Conservation (phyloP, 352 stramenopile species). For the Globisporangium spiculum region DNA sequence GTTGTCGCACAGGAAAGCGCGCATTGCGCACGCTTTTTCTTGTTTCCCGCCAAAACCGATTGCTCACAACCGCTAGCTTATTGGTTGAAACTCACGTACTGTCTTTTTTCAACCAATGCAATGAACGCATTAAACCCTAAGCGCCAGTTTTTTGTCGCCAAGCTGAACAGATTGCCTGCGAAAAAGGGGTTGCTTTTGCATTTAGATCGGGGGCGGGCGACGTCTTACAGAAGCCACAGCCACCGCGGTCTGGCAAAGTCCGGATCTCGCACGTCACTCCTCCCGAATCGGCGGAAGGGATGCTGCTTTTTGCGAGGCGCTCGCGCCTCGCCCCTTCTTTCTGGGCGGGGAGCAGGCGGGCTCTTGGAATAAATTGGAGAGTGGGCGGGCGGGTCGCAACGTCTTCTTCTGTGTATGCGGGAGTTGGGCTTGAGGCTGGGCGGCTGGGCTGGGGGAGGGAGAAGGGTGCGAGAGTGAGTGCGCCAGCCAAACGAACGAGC, state of each 20-base stretch:
- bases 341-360: neutral
- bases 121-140: neutral
- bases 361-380: conserved; percentile 6
- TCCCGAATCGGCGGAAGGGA: neutral
- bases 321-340: conserved; percentile 1
- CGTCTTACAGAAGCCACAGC: neutral
- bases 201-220: neutral
- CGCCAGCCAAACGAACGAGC: neutral
- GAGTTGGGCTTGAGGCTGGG: neutral
- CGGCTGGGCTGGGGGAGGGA: neutral
- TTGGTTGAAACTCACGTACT: neutral
- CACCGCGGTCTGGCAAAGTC: neutral
- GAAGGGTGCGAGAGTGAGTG: conserved; percentile 1
- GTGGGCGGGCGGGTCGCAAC: neutral
- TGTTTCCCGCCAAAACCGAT: conserved; percentile 12
- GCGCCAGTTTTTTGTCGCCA: conserved; percentile 9
- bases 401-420: conserved; percentile 9
- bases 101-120: neutral
- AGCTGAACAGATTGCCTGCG: conserved; percentile 9
- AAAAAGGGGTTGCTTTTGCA: conserved; percentile 9
- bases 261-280: neutral
- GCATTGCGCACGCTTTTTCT: neutral
- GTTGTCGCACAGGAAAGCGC: conserved; percentile 10
- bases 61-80: neutral
- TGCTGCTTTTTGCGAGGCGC: neutral